Conservation (phyloP, 2,329 filamentous ascomycete genomes). For the Byssothecium circinans region DNA sequence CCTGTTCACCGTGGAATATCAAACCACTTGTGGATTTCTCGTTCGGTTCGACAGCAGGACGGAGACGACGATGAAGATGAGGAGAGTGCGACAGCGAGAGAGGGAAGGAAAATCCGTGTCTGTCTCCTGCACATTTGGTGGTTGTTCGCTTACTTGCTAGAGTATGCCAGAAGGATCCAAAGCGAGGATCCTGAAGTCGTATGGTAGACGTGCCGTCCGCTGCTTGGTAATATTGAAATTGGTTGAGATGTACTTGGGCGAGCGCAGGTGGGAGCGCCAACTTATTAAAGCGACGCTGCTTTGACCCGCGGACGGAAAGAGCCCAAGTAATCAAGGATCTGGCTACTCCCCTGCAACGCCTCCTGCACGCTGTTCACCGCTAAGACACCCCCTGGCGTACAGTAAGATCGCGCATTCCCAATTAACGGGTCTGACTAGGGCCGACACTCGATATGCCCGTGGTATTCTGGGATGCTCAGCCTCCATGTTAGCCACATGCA, state of each 20-base stretch:
- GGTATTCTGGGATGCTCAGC: slow-evolving; percentile 20
- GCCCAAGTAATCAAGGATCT: no score
- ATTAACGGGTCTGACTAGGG: slow-evolving; percentile 31
- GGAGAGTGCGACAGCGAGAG: slow-evolving; percentile 37
- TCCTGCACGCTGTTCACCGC: no score
- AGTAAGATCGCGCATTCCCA: slow-evolving; percentile 32
- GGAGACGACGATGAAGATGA: slow-evolving; percentile 19
- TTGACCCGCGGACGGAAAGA: slow-evolving; percentile 10
- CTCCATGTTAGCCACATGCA: slow-evolving; percentile 4
- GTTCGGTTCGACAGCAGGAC: slow-evolving; percentile 22
- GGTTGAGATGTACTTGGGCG: slow-evolving; percentile 18
- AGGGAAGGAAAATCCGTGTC: slow-evolving; percentile 30
- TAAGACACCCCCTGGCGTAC: slow-evolving; percentile 19
- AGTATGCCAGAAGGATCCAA: slow-evolving; percentile 42
- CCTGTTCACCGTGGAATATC: slow-evolving; percentile 40
- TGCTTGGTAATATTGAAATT: slow-evolving; percentile 31
- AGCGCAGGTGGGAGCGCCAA: slow-evolving; percentile 7
- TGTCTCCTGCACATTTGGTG: slow-evolving; percentile 44
- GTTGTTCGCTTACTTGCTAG: slow-evolving; percentile 13
- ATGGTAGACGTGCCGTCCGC: slow-evolving; percentile 20
- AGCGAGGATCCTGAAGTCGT: slow-evolving; percentile 20
- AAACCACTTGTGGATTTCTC: slow-evolving; percentile 29
- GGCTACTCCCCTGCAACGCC: slow-evolving; percentile 21
- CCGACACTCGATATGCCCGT: slow-evolving; percentile 22
- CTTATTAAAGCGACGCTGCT: slow-evolving; percentile 1